Evolutionary conservation across 73 alveolate genomes (phyloP), one percentile per base, ranked within the genome.

Genomic region (Durusdinium trenchii): DNA sequence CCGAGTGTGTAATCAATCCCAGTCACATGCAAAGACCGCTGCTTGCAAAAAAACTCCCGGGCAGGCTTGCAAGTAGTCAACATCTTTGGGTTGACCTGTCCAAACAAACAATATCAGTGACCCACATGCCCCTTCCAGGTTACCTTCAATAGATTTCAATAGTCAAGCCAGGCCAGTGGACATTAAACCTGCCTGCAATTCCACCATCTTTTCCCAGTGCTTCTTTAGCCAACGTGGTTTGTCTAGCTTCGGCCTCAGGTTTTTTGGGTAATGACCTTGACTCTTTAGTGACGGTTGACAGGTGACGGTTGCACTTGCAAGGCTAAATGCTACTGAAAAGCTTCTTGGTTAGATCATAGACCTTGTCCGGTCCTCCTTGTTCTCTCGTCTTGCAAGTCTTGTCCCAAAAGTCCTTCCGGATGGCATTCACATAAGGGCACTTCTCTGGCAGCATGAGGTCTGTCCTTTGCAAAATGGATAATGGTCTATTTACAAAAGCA

Each of bases 151-250:
- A n/a, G n/a, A n/a, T n/a, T 9, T 48, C 16, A 30, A 30, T 3
- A 46, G 23, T 40, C 16, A 36, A 3, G 4, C 6, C 28, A 1
- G 40, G 30, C 47, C 40, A 12, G 0, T 23, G 30, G 26, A 9
- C 69, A 1, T 47, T 5, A 26, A 12, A 40, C 7, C 54, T 36
- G 94, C 94, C 94, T 84, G 28, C 57, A 52, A 30, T 38, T 14
- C 60, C 0, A 2, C 0, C 94, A 84, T 84, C 6, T 50, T 54
- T 16, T 9, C 60, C 94, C 76, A 84, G 35, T 84, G 94, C 54
- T 84, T 84, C 40, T 54, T 84, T 78, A 84, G 54, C 94, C 94
- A 84, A 5, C 75, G 14, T 3, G 94, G 94, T 50, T 54, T 84
- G 51, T 12, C 7, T 50, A 0, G 76, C 14, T 14, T 84, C 42